phyloP scores from a whole-genome alignment of 2,329 filamentous ascomycete species.

The Talaromyces rugulosus region DNA sequence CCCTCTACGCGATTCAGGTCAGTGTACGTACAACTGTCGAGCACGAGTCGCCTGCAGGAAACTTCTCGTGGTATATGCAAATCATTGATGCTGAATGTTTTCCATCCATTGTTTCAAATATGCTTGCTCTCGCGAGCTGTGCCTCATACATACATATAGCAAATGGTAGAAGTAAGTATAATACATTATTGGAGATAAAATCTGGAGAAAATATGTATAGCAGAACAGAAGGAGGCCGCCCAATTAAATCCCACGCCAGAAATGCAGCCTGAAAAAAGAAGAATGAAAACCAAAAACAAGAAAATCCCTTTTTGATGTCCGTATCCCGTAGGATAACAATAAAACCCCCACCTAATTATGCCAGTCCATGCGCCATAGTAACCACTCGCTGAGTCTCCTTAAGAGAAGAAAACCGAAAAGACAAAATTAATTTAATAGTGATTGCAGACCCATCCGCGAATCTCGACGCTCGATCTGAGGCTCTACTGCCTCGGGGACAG shows the following conservation, averaged over 20 bases:
- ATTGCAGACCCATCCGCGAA: conserved; percentile 37
- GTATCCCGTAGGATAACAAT: neutral
- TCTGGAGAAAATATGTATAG: neutral
- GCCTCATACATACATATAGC: neutral
- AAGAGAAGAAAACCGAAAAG: neutral
- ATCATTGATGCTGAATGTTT: neutral
- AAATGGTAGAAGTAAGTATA: neutral
- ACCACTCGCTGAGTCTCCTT: neutral
- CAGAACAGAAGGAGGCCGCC: neutral
- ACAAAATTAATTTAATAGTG: conserved; percentile 32
- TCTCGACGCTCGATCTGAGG: conserved; percentile 23
- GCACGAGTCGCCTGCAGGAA: neutral
- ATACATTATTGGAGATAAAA: neutral
- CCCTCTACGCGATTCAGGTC: neutral
- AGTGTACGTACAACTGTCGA: neutral
- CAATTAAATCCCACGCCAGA: neutral
- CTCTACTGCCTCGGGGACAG: conserved; percentile 20
- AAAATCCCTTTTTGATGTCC: conserved; percentile 1
- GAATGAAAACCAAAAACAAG: neutral
- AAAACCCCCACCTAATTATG: neutral
- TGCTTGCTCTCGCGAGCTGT: neutral
- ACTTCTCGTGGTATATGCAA: neutral
- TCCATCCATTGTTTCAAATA: neutral
- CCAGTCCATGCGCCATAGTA: neutral
- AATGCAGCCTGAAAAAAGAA: neutral